Evolutionary conservation across 352 stramenopile species (phyloP), one percentile per base, ranked within the genome.

Genomic region (Porosira glacialis): DNA sequence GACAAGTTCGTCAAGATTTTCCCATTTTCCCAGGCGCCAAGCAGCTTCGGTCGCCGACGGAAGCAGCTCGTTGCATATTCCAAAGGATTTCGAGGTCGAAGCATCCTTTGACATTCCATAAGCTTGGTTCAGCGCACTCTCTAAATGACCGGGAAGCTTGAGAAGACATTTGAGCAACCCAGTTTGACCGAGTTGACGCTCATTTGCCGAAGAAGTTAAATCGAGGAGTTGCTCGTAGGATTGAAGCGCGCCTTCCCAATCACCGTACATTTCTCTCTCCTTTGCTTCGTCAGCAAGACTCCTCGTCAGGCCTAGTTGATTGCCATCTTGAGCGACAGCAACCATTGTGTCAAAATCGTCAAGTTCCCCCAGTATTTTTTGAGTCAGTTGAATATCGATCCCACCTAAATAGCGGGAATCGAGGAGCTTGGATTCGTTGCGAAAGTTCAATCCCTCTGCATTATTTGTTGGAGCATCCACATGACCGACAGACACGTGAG

Each of bases 331-430:
- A 22, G 55, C 53, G 17, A 94, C 52, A 49, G 78, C 69, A 24
- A 75, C 53, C 75, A 93, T 87, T 33, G 85, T 89, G 71, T 92
- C 84, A 55, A 83, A 88, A 79, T 94, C 88, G 55, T 86, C 76
- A 15, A 94, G 65, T 21, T 82, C 53, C 13, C 72, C 76, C 2
- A 91, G 56, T 13, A 92, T 47, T 0, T 64, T 55, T 64, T 88
- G 84, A 28, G 85, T 71, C 4, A 86, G 48, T 39, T 81, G 50
- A 7, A 85, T 55, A 38, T 91, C 71, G 31, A 79, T 71, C 10
- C 38, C 59, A 48, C 71, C 27, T 24, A 86, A 35, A 31, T 70
- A 58, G 26, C 69, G 21, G 39, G 59, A 70, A 22, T 60, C 57
- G 21, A 84, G 44, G 30, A 69, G 72, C 61, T 74, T 74, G 30